Base-by-base conservation (phyloP, 1,284 basidiomycete species). In the Malassezia equina region DNA sequence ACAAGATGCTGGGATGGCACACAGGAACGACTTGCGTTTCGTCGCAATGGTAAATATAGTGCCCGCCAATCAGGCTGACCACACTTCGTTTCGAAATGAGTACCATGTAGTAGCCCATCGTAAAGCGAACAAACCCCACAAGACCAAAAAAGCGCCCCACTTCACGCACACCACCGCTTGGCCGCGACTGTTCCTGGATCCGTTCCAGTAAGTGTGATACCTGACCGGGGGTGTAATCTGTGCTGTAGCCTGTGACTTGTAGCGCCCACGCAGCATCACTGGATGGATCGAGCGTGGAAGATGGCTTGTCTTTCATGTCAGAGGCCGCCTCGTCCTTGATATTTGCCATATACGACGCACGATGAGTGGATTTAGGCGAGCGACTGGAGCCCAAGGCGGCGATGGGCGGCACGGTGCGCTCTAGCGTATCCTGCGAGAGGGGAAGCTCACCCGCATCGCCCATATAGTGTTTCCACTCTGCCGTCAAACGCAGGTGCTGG, bases 21-120 rank as follows among this genome's bases (percentile, higher is more conserved):
- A 74, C 66, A 6, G 88, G 84, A 6, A 89, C 77, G 33, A 94
- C 84, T 39, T 89, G 86, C 1, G 89, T 88, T 67, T 83, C 86
- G 73, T 98, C 94, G 76, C 90, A 94, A 67, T 98, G 94, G 69
- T 94, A 98, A 41, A 98, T 79, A 71, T 96, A 96, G 73, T 98
- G 93, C 0, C 93, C 94, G 1, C 93, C 94, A 4, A 99, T 79
- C 2, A 99, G 80, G 0, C 90, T 90, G 21, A 98, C 93, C 5
- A 90, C 86, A 7, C 87, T 86, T 28, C 93, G 82, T 72, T 90
- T 88, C 29, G 87, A 85, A 66, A 96, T 85, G 27, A 91, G 77
- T 6, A 75, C 73, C 66, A 75, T 69, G 58, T 75, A 72, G 60
- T 75, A 75, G 1, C 67, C 67, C 46, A 62, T 53, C 8, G 72